Evolutionary conservation across 148 eudicot species (phyloP).

Genomic region (Rhododendron kiyosumense): DNA sequence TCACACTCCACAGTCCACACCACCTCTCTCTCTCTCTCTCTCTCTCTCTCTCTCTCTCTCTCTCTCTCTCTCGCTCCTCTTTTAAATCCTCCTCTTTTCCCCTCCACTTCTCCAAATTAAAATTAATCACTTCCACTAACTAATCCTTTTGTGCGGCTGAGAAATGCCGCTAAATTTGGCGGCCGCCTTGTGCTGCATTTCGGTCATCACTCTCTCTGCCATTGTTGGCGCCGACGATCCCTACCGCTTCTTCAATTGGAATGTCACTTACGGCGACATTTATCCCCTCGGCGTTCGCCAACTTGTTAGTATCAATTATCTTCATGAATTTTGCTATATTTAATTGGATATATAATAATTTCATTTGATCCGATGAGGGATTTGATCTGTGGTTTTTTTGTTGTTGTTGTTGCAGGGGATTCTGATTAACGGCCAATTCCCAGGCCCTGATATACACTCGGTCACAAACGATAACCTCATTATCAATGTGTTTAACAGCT

Average conservation of each 20-base stretch:
- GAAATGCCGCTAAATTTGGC: not conserved
- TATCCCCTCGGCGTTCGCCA: slow-evolving; percentile 37
- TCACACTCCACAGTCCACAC: not conserved
- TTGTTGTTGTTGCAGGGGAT: slow-evolving; percentile 56
- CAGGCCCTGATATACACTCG: slow-evolving; percentile 84
- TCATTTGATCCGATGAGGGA: not conserved
- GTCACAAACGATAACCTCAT: slow-evolving; percentile 90
- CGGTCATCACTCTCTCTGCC: not conserved
- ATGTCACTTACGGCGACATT: slow-evolving; percentile 19
- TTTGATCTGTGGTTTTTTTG: not conserved
- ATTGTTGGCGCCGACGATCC: slow-evolving; percentile 35
- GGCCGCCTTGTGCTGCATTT: slow-evolving; percentile 7
- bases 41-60: not conserved
- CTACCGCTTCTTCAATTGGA: slow-evolving; percentile 38
- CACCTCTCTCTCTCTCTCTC: not conserved
- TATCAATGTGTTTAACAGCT: slow-evolving; percentile 79
- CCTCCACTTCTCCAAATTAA: not conserved
- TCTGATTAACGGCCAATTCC: slow-evolving; percentile 90
- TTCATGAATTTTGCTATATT: not conserved
- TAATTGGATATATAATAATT: not conserved
- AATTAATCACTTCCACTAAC: not conserved
- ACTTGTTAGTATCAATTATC: slow-evolving; percentile 13
- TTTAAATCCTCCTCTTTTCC: not conserved
- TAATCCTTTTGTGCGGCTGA: not conserved
- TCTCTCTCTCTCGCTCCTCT: not conserved